Conservation (phyloP, 805 yeast genomes). For the Ogataea henricii region DNA sequence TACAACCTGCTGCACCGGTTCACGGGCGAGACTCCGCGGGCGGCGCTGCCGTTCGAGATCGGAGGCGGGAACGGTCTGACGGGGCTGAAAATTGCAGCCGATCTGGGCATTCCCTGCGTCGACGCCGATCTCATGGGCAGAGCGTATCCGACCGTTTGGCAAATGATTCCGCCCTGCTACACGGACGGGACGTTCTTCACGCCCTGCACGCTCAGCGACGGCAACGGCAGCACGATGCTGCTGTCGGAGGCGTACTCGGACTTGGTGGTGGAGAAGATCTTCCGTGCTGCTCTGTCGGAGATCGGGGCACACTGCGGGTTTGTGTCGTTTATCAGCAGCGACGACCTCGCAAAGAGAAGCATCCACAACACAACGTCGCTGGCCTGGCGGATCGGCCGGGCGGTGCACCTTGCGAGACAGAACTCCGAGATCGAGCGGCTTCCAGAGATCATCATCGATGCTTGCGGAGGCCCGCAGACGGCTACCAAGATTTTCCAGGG, state of each 20-base stretch:
- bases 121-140: constrained; percentile 51
- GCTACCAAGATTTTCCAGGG: constrained; percentile 42
- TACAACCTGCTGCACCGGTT: constrained; percentile 30
- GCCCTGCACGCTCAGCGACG: constrained; percentile 33
- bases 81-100: constrained; percentile 28
- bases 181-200: constrained; percentile 18
- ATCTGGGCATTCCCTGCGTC: constrained; percentile 27
- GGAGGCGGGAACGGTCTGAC: constrained; percentile 46
- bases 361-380: constrained; percentile 35
- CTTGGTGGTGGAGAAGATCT: constrained; percentile 37
- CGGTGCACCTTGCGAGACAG: constrained; percentile 40
- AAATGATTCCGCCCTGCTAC: constrained; percentile 37
- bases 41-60: constrained; percentile 41
- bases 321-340: constrained; percentile 21
- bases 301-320: constrained; percentile 42
- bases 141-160: constrained; percentile 47
- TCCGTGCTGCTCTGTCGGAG: constrained; percentile 44
- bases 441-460: constrained; percentile 38
- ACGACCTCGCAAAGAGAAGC: constrained; percentile 14
- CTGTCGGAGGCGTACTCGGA: constrained; percentile 36
- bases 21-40: constrained; percentile 30
- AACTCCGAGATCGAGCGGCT: constrained; percentile 36
- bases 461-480: constrained; percentile 33
- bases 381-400: constrained; percentile 50
- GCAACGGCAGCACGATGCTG: constrained; percentile 42